Evolutionary conservation across 1,139 yeast genomes (phyloP).

Genomic region (Yamadazyma spencermartinsiae): DNA sequence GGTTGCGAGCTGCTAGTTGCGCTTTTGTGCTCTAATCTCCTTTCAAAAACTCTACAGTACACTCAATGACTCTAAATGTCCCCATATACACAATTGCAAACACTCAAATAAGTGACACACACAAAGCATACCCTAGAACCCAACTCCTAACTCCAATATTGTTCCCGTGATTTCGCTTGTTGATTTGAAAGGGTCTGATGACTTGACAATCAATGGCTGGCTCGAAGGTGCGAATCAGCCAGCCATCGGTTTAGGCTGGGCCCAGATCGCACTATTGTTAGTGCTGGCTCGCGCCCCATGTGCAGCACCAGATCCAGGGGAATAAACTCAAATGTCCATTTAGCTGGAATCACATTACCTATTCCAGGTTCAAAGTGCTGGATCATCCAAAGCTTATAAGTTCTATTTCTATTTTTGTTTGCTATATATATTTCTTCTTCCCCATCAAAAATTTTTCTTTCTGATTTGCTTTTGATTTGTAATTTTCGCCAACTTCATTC

Average conservation of each 20-base stretch:
- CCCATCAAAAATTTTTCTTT: neutral
- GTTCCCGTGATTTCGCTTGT: no score
- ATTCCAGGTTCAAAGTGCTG: slow-evolving; percentile 13
- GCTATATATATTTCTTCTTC: neutral
- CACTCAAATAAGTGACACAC: no score
- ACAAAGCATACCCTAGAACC: no score
- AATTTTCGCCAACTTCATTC: slow-evolving; percentile 2
- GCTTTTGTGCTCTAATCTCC: no score
- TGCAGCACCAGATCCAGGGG: neutral
- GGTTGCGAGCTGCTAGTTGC: no score
- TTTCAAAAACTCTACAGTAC: no score
- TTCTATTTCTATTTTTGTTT: no score
- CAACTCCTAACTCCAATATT: no score
- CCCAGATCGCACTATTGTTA: neutral
- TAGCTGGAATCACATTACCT: slow-evolving; percentile 18
- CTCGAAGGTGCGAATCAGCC: neutral
- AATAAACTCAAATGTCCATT: no score
- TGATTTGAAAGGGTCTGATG: no score
- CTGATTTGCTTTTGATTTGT: slow-evolving; percentile 1
- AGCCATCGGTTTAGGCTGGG: neutral
- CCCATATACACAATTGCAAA: no score
- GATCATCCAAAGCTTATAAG: slow-evolving; percentile 14
- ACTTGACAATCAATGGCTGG: slow-evolving; percentile 1
- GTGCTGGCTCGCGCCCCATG: neutral
- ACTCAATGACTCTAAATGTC: no score